Percentiles rank a stretch among this genome's conserved stretches.
These are phyloP conservation scores for Ogataea dorogensis DNA, from an alignment of 805 yeast genomes.

Conservation along the genomic window DNA sequence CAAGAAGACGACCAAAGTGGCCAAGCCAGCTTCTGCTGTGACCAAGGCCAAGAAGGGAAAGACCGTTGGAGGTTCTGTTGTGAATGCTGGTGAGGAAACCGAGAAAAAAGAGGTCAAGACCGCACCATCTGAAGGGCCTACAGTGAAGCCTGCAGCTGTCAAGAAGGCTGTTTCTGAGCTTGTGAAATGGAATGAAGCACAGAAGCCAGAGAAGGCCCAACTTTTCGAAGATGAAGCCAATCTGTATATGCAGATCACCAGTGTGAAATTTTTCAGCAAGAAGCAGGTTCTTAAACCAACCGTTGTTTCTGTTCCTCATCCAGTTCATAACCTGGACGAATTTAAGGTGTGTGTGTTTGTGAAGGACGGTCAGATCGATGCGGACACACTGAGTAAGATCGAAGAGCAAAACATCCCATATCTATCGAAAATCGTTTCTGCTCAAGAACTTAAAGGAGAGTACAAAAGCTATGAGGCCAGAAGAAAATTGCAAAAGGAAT, in stretches of 20 bases:
- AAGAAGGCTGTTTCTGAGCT: constrained; percentile 64
- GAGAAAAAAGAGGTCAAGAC: constrained; percentile 37
- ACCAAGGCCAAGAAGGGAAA: constrained; percentile 21
- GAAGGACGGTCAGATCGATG: constrained; percentile 55
- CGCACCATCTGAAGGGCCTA: no score
- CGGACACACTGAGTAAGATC: constrained; percentile 43
- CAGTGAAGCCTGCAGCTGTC: constrained; percentile 29
- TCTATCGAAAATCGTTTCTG: constrained; percentile 59
- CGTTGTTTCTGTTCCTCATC: constrained; percentile 44
- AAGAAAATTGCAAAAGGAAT: constrained; percentile 65
- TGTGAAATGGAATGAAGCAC: constrained; percentile 50
- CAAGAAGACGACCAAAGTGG: no score
- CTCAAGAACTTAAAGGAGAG: constrained; percentile 73
- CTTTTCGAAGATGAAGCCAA: constrained; percentile 61
- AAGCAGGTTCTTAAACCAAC: constrained; percentile 60
- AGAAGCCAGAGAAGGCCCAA: constrained; percentile 37
- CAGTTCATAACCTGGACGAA: constrained; percentile 44
- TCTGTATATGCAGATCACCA: constrained; percentile 60
- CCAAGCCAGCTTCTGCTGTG: constrained; percentile 16
- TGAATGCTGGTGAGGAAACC: constrained; percentile 41
- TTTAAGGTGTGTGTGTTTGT: constrained; percentile 63
- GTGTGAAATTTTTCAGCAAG: constrained; percentile 61
- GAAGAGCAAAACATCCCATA: constrained; percentile 48
- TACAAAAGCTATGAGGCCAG: constrained; percentile 88
- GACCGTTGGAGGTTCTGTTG: constrained; percentile 15